These are phyloP conservation scores for Suillus spraguei DNA, from an alignment of 768 basidiomycete species.

Conservation along the genomic window DNA sequence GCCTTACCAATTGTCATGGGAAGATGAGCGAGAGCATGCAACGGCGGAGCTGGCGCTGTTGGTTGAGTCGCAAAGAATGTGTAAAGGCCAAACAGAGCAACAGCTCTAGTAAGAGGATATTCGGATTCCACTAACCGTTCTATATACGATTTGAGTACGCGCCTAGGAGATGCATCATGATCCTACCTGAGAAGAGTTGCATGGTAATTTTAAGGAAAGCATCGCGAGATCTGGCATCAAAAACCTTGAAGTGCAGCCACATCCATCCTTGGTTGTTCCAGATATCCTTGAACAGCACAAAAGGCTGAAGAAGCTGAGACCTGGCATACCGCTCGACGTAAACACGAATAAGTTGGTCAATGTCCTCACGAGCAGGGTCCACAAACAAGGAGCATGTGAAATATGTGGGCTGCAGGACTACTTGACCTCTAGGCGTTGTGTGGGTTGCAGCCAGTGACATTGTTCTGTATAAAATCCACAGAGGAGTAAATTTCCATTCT, in stretches of 20 bases:
- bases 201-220: slow-evolving; percentile 59
- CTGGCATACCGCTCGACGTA: slow-evolving; percentile 54
- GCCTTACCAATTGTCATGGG: slow-evolving; percentile 61
- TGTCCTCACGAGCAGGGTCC: slow-evolving; percentile 62
- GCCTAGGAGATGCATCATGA: neutral
- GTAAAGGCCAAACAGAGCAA: slow-evolving; percentile 71
- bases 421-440: slow-evolving; percentile 58
- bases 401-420: slow-evolving; percentile 71
- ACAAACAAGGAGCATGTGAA: slow-evolving; percentile 81
- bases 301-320: slow-evolving; percentile 47
- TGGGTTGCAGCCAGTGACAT: slow-evolving; percentile 54
- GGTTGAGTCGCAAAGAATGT: slow-evolving; percentile 74
- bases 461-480: neutral
- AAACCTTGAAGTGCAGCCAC: slow-evolving; percentile 75
- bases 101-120: slow-evolving; percentile 54
- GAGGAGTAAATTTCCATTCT: slow-evolving; percentile 23
- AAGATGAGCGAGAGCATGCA: slow-evolving; percentile 55
- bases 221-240: slow-evolving; percentile 67
- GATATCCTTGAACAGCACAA: slow-evolving; percentile 67
- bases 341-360: slow-evolving; percentile 50
- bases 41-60: slow-evolving; percentile 47
- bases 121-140: slow-evolving; percentile 56
- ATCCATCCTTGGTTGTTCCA: slow-evolving; percentile 74
- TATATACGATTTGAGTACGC: slow-evolving; percentile 26
- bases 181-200: slow-evolving; percentile 69